Conservation (phyloP, 164 flowering plant species). For the Euptelea pleiosperma region DNA sequence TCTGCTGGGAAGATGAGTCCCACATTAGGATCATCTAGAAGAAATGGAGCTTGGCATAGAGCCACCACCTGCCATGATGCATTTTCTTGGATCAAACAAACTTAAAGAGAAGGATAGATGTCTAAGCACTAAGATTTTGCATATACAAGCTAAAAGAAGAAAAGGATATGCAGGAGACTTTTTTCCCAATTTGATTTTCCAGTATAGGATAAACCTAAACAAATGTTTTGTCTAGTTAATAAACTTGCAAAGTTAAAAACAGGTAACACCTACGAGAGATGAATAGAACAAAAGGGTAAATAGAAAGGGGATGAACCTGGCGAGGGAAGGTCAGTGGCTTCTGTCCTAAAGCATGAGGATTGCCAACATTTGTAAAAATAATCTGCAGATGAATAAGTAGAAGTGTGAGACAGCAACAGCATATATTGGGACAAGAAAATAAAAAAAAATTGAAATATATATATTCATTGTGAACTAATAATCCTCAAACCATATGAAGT, state of each 20-base stretch:
- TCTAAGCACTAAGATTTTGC: not conserved
- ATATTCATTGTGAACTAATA: too few relatives aligned
- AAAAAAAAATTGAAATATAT: not conserved
- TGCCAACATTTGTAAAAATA: slow-evolving; percentile 95
- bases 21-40: slow-evolving; percentile 92
- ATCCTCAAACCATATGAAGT: too few relatives aligned
- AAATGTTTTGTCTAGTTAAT: not conserved
- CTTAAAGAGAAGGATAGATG: not conserved
- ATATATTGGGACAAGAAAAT: not conserved
- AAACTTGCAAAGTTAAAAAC: not conserved
- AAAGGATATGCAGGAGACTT: not conserved
- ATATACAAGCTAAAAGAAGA: not conserved
- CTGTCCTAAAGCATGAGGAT: slow-evolving; percentile 98
- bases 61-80: slow-evolving; percentile 74
- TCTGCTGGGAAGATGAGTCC: slow-evolving; percentile 94
- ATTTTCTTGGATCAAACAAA: slow-evolving; percentile 12
- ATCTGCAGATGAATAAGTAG: slow-evolving; percentile 47
- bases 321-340: slow-evolving; percentile 96
- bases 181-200: not conserved
- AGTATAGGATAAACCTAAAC: not conserved
- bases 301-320: slow-evolving; percentile 47
- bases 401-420: not conserved
- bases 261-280: not conserved
- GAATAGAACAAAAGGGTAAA: slow-evolving; percentile 2
- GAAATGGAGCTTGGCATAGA: slow-evolving; percentile 97